Conservation (phyloP, 2,329 filamentous ascomycete species). For the Cladosporium phlei region DNA sequence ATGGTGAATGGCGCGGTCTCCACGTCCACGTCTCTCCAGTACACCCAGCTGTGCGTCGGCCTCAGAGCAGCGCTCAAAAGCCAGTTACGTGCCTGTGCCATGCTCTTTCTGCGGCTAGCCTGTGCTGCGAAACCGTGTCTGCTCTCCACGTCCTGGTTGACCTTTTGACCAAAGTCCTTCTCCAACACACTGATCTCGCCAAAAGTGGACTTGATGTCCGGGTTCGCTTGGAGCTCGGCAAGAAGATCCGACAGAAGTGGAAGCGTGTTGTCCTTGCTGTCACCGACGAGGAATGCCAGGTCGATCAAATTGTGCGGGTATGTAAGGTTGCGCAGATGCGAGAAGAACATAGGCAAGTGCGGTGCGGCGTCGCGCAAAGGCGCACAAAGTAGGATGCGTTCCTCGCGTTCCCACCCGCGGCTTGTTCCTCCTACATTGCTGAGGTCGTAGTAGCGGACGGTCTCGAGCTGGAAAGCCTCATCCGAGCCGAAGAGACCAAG, state of each 20-base stretch:
- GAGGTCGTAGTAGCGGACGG: constrained; percentile 94
- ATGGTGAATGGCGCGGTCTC: constrained; percentile 97
- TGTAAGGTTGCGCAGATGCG: constrained; percentile 92
- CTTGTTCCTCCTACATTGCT: constrained; percentile 86
- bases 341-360: constrained; percentile 96
- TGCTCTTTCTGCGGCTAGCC: constrained; percentile 86
- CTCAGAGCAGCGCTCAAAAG: constrained; percentile 85
- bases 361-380: constrained; percentile 87
- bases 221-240: constrained; percentile 71
- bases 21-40: constrained; percentile 98
- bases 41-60: constrained; percentile 97
- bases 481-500: constrained; percentile 62
- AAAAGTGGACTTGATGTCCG: constrained; percentile 75
- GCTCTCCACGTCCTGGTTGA: constrained; percentile 95
- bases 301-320: constrained; percentile 97
- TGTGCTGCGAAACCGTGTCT: constrained; percentile 96
- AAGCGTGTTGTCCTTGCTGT: constrained; percentile 90
- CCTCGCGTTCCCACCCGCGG: constrained; percentile 91
- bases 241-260: constrained; percentile 69
- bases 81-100: constrained; percentile 98
- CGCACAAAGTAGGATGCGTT: constrained; percentile 90
- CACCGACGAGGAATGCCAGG: constrained; percentile 91
- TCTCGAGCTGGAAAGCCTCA: constrained; percentile 78
- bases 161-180: constrained; percentile 97
- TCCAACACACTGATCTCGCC: constrained; percentile 97